Percentiles rank a stretch among this genome's conserved stretches.
These are phyloP conservation scores for Pyrrhoderma noxium DNA, from an alignment of 1,284 basidiomycete species.

Conservation along the genomic window DNA sequence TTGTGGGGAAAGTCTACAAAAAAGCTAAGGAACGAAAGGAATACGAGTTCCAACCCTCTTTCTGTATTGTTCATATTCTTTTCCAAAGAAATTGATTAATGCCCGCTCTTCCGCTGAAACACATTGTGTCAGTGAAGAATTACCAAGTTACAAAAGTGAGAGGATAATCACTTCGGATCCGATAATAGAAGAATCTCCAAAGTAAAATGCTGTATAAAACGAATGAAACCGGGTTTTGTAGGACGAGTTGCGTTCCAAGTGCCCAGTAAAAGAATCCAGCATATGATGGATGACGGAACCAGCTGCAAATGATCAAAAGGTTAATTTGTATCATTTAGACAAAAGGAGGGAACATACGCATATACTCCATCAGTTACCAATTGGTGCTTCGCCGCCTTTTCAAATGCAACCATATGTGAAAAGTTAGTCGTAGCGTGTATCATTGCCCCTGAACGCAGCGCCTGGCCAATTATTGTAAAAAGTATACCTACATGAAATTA, in stretches of 20 bases:
- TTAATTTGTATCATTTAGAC: background rate
- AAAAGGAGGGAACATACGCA: constrained; percentile 41
- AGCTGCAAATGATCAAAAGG: constrained; percentile 38
- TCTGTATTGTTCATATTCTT: constrained; percentile 68
- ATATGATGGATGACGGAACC: constrained; percentile 93
- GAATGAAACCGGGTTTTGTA: constrained; percentile 82
- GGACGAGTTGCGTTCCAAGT: constrained; percentile 85
- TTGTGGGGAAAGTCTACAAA: background rate
- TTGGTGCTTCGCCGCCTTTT: constrained; percentile 66
- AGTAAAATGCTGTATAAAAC: constrained; percentile 56
- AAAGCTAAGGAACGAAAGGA: constrained; percentile 50
- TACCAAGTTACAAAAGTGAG: constrained; percentile 4
- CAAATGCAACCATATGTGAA: constrained; percentile 77
- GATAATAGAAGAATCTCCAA: constrained; percentile 80
- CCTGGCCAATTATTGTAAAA: constrained; percentile 67
- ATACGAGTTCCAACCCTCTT: constrained; percentile 65
- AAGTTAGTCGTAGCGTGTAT: constrained; percentile 92
- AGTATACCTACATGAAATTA: constrained; percentile 58
- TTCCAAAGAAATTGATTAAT: constrained; percentile 76
- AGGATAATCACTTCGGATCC: constrained; percentile 66
- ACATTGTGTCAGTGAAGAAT: constrained; percentile 13
- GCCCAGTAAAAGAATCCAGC: constrained; percentile 99
- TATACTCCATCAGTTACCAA: constrained; percentile 87
- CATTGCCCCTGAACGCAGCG: constrained; percentile 86
- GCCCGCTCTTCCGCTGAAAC: constrained; percentile 63